Evolutionary conservation across 495 filamentous ascomycete species (phyloP), one percentile per base, ranked within the genome.

Genomic region (Penicillium lividum): DNA sequence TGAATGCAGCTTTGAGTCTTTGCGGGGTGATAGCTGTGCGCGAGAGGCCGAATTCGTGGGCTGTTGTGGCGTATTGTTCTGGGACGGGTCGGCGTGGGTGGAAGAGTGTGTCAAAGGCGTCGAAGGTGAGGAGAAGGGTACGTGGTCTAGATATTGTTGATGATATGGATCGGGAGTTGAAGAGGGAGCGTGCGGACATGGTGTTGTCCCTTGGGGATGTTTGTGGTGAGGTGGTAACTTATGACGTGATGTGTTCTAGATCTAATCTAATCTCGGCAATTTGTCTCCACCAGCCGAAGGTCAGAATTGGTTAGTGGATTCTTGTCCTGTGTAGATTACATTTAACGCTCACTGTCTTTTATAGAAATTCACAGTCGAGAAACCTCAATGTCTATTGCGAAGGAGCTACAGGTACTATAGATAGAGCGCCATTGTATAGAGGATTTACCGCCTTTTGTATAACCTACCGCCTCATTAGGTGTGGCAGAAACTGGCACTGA

Each of bases 81-180:
- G 79, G 74, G 50, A 93, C 77, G 0, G 87, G 72, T 10, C 60
- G 61, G 55, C 76, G 81, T 5, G 90, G 90, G 28, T 75, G 71
- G 72, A 90, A 91, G 34, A 93, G 75, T 1, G 90, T 93, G 3
- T 82, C 86, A 56, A 93, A 93, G 47, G 88, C 90, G 70, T 93
- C 90, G 58, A 93, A 84, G 61, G 83, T 88, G 47, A 90, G 70
- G 29, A 89, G 77, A 10, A 87, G 81, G 30, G 79, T 82, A 9
- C 69, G 65, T n/a, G 34, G 27, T 38, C 51, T 8, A 44, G 33
- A 3, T 18, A 46, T 27, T 4, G 4, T 30, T 43, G 30, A 3
- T n/a, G 33, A 22, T 36, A 18, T 30, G 42, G 27, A 33, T 33
- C 3, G 22, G 30, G 51, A 18, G 13, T 10, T 50, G 43, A 15